Evolutionary conservation across 148 eudicot species (phyloP).

Genomic region (Silene conica): DNA sequence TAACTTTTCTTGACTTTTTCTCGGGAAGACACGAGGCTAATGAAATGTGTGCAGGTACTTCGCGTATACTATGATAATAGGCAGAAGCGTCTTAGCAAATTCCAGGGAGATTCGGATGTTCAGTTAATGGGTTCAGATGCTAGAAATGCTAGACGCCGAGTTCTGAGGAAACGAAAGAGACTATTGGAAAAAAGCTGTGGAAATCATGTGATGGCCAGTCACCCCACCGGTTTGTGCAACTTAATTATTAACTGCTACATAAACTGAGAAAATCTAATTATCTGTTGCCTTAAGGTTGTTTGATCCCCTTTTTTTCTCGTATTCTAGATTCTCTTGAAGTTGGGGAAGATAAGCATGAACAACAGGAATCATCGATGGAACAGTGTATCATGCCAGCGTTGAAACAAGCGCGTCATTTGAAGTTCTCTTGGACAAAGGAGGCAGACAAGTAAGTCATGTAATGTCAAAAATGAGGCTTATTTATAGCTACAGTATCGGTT

Average conservation of each 20-base stretch:
- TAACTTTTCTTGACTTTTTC: not conserved
- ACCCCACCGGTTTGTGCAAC: slow-evolving; percentile 26
- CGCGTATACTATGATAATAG: slow-evolving; percentile 83
- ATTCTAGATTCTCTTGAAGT: slow-evolving; percentile 22
- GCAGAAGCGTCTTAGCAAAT: slow-evolving; percentile 43
- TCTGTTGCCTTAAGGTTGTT: slow-evolving; percentile 20
- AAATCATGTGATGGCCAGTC: slow-evolving; percentile 19
- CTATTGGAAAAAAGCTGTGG: slow-evolving; percentile 32
- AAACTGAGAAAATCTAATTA: not conserved
- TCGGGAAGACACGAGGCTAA: not conserved
- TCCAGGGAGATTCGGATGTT: slow-evolving; percentile 34
- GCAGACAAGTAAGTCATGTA: slow-evolving; percentile 71
- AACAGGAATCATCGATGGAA: slow-evolving; percentile 33
- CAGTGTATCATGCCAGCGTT: slow-evolving; percentile 48
- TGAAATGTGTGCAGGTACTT: slow-evolving; percentile 63
- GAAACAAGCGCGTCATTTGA: slow-evolving; percentile 43
- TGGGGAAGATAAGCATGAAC: slow-evolving; percentile 31
- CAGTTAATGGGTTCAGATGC: slow-evolving; percentile 32
- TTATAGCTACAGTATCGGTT: too few species aligned
- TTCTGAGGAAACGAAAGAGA: slow-evolving; percentile 51
- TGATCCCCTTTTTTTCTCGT: slow-evolving; percentile 17
- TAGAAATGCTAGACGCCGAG: slow-evolving; percentile 24
- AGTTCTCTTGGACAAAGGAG: slow-evolving; percentile 72
- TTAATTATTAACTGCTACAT: too few species aligned
- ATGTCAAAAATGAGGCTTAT: too few species aligned